Evolutionary conservation across 371 early-diverging fungal genomes (phyloP), one percentile per base, ranked within the genome.

Genomic region (Dinochytrium kinnereticum): DNA sequence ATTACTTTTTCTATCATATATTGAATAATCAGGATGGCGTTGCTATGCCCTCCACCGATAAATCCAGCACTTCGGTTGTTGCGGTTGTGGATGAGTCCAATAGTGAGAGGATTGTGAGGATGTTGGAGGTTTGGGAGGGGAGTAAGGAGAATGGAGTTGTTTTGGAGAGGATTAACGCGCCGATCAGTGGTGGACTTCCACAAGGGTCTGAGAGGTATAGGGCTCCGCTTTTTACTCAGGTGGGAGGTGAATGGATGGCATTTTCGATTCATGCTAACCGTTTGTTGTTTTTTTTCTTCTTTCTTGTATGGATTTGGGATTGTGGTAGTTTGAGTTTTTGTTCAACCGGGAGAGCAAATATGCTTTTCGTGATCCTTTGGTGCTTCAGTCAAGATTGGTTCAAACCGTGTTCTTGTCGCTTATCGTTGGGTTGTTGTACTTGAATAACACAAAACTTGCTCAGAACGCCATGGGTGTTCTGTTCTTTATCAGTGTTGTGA

Each of bases 401-500:
- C 82, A 85, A 34, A 66, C 86, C 1, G 34, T 87, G 2, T 53
- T 73, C 30, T 49, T 76, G 2, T 65, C 68, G 24, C 49, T 76
- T 2, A 73, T 80, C 33, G 77, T 84, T 53, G 87, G 88, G 17
- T 76, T 80, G 1, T 66, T 88, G 7, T 88, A 82, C 72, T 78
- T 84, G 49, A 69, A 75, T 2, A 77, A 80, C 1, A 38, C 76
- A 28, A 37, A 76, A 19, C 39, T 50, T 26, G 81, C 39, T 1
- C 85, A 40, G 78, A 86, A 92, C 74, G 81, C 84, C 36, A 78
- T 82, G 1, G 91, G 91, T 2, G 83, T 85, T 0, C 66, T 90
- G 67, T 92, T 91, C 78, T 90, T 90, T 72, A 70, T 87, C 59
- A 44, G 75, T 36, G 72, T 87, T 64, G 80, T 85, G 24, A 73